Percentiles rank a stretch among this genome's conserved stretches.
These are phyloP conservation scores for Phytophthora sp. DNA, from an alignment of 352 stramenopile species.

Conservation along the genomic window DNA sequence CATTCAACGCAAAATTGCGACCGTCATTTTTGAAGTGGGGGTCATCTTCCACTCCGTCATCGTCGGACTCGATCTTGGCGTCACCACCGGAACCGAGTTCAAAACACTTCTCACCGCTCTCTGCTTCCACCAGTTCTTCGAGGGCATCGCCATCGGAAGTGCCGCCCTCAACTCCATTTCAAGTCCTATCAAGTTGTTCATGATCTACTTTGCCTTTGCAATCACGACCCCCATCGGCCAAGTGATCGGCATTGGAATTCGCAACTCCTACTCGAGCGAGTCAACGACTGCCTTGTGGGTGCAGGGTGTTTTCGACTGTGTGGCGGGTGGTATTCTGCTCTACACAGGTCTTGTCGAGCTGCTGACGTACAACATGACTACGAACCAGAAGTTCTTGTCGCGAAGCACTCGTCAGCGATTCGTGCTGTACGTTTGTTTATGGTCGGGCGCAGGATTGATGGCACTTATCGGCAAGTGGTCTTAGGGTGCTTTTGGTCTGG, in stretches of 20 bases:
- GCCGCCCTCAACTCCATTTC: conserved; percentile 43
- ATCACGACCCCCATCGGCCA: conserved; percentile 67
- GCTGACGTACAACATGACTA: conserved; percentile 76
- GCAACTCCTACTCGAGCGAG: conserved; percentile 55
- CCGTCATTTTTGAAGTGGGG: conserved; percentile 59
- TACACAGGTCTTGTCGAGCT: conserved; percentile 75
- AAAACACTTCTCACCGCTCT: conserved; percentile 66
- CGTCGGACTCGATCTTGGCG: conserved; percentile 67
- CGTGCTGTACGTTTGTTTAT: conserved; percentile 46
- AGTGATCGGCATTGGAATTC: conserved; percentile 61
- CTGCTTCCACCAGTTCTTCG: conserved; percentile 82
- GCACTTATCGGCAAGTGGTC: conserved; percentile 73
- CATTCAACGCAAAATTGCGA: conserved; percentile 44
- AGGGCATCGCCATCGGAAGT: conserved; percentile 62
- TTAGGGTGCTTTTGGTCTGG: too few species aligned
- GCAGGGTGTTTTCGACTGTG: conserved; percentile 63
- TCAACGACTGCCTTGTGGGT: conserved; percentile 59
- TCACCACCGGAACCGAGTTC: conserved; percentile 52
- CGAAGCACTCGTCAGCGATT: conserved; percentile 31
- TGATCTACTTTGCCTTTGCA: conserved; percentile 53
- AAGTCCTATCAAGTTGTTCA: conserved; percentile 42
- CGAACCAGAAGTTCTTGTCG: conserved; percentile 56
- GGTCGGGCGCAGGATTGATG: conserved; percentile 58
- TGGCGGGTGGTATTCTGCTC: conserved; percentile 72
- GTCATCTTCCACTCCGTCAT: conserved; percentile 77